These are phyloP conservation scores for Cladosporium sp. DNA, from an alignment of 2,329 filamentous ascomycete genomes.

Conservation along the genomic window DNA sequence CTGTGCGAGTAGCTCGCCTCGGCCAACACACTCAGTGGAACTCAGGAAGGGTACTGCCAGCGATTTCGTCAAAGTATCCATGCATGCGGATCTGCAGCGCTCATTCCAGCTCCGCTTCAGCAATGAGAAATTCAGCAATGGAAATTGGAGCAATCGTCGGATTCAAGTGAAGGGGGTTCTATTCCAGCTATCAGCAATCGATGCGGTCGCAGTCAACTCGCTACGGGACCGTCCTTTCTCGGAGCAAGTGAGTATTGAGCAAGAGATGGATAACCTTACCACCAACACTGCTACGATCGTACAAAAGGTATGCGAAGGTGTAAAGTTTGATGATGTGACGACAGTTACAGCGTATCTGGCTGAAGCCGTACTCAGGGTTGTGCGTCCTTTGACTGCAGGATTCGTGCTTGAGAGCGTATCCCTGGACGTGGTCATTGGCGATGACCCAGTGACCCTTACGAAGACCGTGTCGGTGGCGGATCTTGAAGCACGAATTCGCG, in stretches of 20 bases:
- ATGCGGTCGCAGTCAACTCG: not conserved
- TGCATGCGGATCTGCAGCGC: not conserved
- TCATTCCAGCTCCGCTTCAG: not conserved
- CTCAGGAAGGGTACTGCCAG: not conserved
- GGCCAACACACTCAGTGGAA: not conserved
- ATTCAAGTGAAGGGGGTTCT: not conserved
- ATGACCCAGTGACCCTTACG: not conserved
- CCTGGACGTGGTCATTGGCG: not conserved
- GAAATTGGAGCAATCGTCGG: not conserved
- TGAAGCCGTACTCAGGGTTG: constrained; percentile 30
- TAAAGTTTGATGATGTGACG: constrained; percentile 3
- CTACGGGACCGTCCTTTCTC: not conserved
- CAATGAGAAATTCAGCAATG: too few relatives aligned
- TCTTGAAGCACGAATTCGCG: not conserved
- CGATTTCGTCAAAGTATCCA: not conserved
- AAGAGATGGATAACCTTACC: not conserved
- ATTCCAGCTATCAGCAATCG: not conserved
- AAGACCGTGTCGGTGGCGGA: not conserved
- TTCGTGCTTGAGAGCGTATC: not conserved
- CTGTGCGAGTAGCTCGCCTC: too few relatives aligned
- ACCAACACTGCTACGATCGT: not conserved
- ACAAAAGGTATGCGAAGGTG: not conserved
- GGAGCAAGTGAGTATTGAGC: not conserved
- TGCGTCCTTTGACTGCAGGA: constrained; percentile 17
- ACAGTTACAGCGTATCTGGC: constrained; percentile 12